Evolutionary conservation across 495 filamentous ascomycete species (phyloP), one percentile per base, ranked within the genome.

Genomic region (Cercophora sp.): DNA sequence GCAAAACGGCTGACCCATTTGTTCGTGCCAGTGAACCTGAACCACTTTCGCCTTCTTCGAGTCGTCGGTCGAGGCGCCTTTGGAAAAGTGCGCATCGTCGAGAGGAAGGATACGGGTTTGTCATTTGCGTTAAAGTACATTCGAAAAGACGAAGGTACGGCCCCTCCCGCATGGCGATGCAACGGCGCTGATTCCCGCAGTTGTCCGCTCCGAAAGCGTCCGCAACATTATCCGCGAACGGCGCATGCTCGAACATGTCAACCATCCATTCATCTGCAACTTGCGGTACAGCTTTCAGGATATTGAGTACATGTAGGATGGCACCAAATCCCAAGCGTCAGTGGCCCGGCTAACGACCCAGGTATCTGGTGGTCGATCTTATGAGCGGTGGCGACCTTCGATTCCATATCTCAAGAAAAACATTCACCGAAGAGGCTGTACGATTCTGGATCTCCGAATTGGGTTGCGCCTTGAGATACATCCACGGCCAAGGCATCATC

Each of bases 201-300:
- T 98, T 59, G 91, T 98, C 46, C 89, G 91, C 46, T 96, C 90
- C 57, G 93, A 97, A 70, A 97, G 92, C 62, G 93, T 98, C 55
- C 84, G 91, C 50, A 98, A 98, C 65, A 97, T 98, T 55, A 95
- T 98, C 60, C 85, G 94, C 57, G 93, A 98, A 75, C 83, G 93
- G 52, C 79, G 90, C 63, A 98, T 98, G 93, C 84, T 98, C 64
- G 90, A 97, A 69, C 90, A 96, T 68, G 78, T 98, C 61, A 96
- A 96, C 65, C 93, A 98, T 65, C 88, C 92, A 25, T 97, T 98
- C 72, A 85, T 98, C 52, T 98, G 93, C 77, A 98, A 98, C 68
- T 78, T 98, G 75, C 86, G 93, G 47, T 98, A 97, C 71, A 96
- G 91, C 75, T 98, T 98, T 67, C 93, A 98, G 72, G 93, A 98